A percentile compares a stretch with the other conserved stretches of the same genome.
These are phyloP conservation scores for Yamadazyma akitaensis DNA, from an alignment of 805 yeast genomes.

Conservation along the genomic window DNA sequence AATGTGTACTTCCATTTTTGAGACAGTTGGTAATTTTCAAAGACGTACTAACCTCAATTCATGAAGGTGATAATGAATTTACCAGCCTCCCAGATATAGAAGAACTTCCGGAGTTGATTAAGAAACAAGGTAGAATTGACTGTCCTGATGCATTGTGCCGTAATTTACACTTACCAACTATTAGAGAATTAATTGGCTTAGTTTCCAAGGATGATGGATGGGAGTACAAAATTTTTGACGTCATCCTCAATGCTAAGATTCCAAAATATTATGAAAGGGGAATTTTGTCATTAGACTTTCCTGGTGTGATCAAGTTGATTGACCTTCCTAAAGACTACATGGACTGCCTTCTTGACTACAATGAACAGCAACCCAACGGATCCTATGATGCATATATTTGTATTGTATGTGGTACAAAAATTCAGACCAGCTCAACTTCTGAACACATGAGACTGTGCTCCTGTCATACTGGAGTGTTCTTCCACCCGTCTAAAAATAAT, in stretches of 20 bases:
- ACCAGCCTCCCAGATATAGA: slow-evolving; percentile 16
- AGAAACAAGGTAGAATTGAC: slow-evolving; percentile 16
- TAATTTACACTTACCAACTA: slow-evolving; percentile 22
- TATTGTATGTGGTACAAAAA: slow-evolving; percentile 31
- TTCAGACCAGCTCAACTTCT: slow-evolving; percentile 13
- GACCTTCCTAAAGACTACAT: slow-evolving; percentile 47
- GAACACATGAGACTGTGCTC: slow-evolving; percentile 27
- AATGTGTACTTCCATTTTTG: slow-evolving; percentile 29
- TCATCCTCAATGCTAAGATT: slow-evolving; percentile 22
- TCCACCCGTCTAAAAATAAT: slow-evolving; percentile 23
- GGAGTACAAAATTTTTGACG: slow-evolving; percentile 22
- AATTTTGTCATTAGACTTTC: slow-evolving; percentile 40
- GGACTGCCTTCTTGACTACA: slow-evolving; percentile 23
- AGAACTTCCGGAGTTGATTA: slow-evolving; percentile 16
- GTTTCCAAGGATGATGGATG: slow-evolving; percentile 12
- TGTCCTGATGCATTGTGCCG: slow-evolving; percentile 23
- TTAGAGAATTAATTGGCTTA: slow-evolving; percentile 17
- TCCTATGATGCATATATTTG: slow-evolving; percentile 27
- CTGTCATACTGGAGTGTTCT: slow-evolving; percentile 24
- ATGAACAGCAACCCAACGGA: slow-evolving; percentile 13
- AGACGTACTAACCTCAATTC: slow-evolving; percentile 30
- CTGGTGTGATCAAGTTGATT: slow-evolving; percentile 52
- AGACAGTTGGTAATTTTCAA: slow-evolving; percentile 32
- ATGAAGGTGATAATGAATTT: slow-evolving; percentile 24
- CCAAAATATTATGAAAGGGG: slow-evolving; percentile 22